Percentiles rank a stretch among this genome's conserved stretches.
Conservation (phyloP, 164 flowering plant genomes). For the Vitis cinerea region DNA sequence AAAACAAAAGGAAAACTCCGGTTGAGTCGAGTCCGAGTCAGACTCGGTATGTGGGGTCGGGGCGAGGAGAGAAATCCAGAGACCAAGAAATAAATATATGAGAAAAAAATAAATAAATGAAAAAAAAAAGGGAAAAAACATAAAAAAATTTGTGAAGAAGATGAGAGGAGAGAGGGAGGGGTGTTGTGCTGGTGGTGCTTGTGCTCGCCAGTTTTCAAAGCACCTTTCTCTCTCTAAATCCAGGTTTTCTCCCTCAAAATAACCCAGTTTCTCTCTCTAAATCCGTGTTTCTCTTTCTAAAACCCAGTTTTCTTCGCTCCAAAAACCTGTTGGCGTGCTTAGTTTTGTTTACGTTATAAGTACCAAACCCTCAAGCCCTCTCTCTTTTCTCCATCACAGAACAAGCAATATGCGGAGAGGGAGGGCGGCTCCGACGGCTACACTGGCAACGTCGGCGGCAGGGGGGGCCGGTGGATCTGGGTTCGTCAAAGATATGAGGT, state of each 20-base stretch:
- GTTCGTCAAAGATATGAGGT: slow-evolving; percentile 34
- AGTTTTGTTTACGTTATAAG: too few relatives aligned
- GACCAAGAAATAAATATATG: slow-evolving; percentile 2
- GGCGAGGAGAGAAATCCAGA: slow-evolving; percentile 20
- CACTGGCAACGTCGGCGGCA: slow-evolving; percentile 14
- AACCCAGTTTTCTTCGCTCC: too few relatives aligned
- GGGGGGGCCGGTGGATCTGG: slow-evolving; percentile 9
- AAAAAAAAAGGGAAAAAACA: slow-evolving; percentile 1
- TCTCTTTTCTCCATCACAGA: too few relatives aligned
- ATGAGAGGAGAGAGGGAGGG: not conserved
- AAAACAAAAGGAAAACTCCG: not conserved
- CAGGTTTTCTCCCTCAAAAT: too few relatives aligned
- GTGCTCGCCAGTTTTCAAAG: too few relatives aligned
- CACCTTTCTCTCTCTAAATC: too few relatives aligned
- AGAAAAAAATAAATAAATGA: not conserved
- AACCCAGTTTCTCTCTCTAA: too few relatives aligned
- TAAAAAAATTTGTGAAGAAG: not conserved
- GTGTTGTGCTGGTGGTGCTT: too few relatives aligned
- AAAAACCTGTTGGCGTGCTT: too few relatives aligned
- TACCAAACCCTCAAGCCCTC: too few relatives aligned
- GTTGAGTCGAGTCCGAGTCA: slow-evolving; percentile 4
- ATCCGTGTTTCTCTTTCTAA: too few relatives aligned
- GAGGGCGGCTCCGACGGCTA: slow-evolving; percentile 30
- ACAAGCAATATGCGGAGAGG: slow-evolving; percentile 43
- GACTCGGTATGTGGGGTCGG: slow-evolving; percentile 19